A percentile compares a stretch with the other conserved stretches of the same genome.
Conservation (phyloP, 106 monocot species). For the Posidonia australis region DNA sequence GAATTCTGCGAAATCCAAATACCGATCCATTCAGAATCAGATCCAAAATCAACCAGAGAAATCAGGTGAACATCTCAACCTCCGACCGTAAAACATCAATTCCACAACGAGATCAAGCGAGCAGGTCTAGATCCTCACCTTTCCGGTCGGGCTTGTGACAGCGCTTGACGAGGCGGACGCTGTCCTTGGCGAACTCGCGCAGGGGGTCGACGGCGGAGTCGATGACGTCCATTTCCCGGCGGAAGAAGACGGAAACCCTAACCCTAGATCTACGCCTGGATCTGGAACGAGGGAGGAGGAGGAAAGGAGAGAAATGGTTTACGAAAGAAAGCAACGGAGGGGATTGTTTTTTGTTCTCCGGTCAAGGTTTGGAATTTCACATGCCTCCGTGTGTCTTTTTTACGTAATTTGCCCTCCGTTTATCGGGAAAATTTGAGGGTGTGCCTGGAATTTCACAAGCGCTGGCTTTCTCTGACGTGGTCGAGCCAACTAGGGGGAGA, state of each 20-base stretch:
- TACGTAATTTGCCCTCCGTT: too few relatives aligned
- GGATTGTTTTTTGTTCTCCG: too few relatives aligned
- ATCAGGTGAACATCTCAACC: neutral
- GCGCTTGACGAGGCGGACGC: conserved; percentile 24
- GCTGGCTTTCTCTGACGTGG: too few relatives aligned
- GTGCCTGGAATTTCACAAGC: too few relatives aligned
- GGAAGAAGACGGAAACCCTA: neutral
- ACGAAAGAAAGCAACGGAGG: too few relatives aligned
- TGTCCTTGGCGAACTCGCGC: conserved; percentile 27
- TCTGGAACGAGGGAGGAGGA: neutral
- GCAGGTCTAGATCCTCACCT: neutral
- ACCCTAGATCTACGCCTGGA: neutral
- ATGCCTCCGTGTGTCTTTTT: too few relatives aligned
- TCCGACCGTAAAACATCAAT: neutral
- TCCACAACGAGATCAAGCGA: neutral
- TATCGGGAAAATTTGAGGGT: too few relatives aligned
- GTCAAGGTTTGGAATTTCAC: too few relatives aligned
- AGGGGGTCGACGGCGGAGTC: conserved; percentile 21
- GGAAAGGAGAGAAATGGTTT: too few relatives aligned
- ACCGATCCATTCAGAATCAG: neutral
- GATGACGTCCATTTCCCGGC: conserved; percentile 16
- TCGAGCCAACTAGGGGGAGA: too few relatives aligned
- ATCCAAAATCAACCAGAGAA: conserved; percentile 1
- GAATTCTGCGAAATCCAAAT: conserved; percentile 10
- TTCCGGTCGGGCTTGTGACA: conserved; percentile 30